Conservation (phyloP, 2,329 filamentous ascomycete genomes). For the Colletotrichum acutatum region DNA sequence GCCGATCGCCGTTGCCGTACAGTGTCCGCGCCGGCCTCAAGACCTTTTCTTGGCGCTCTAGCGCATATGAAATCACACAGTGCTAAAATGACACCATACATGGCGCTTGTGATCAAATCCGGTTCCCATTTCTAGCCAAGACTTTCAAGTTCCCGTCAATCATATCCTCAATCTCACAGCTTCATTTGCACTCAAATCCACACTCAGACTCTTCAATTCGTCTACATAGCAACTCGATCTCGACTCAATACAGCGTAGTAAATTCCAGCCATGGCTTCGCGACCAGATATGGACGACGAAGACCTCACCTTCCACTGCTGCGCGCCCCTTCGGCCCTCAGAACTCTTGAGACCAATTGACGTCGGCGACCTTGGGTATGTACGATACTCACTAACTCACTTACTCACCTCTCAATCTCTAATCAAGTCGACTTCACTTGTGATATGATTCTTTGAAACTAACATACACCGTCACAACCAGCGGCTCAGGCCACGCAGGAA, state of each 20-base stretch:
- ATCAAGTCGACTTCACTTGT: neutral
- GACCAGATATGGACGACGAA: slow-evolving; percentile 46
- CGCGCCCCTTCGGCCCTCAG: slow-evolving; percentile 46
- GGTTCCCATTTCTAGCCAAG: neutral
- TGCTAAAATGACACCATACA: neutral
- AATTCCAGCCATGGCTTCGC: neutral
- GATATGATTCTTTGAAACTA: neutral
- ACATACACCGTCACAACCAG: neutral
- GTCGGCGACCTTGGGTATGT: slow-evolving; percentile 54
- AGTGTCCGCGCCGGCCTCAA: neutral
- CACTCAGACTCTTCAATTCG: neutral
- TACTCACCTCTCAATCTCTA: neutral
- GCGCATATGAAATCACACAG: neutral
- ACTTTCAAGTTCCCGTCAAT: neutral
- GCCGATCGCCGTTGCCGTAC: slow-evolving; percentile 11
- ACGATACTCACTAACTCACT: neutral
- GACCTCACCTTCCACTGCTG: slow-evolving; percentile 52
- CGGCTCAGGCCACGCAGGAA: slow-evolving; percentile 41
- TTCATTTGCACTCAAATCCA: neutral
- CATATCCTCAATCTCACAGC: neutral
- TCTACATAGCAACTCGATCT: too few relatives aligned
- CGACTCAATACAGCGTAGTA: neutral
- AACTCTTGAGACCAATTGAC: slow-evolving; percentile 55
- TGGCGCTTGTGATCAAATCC: slow-evolving; percentile 20
- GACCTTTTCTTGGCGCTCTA: too few relatives aligned